Evolutionary conservation across 2,329 filamentous ascomycete genomes (phyloP), one percentile per base, ranked within the genome.

Genomic region (Xylaria multiplex): DNA sequence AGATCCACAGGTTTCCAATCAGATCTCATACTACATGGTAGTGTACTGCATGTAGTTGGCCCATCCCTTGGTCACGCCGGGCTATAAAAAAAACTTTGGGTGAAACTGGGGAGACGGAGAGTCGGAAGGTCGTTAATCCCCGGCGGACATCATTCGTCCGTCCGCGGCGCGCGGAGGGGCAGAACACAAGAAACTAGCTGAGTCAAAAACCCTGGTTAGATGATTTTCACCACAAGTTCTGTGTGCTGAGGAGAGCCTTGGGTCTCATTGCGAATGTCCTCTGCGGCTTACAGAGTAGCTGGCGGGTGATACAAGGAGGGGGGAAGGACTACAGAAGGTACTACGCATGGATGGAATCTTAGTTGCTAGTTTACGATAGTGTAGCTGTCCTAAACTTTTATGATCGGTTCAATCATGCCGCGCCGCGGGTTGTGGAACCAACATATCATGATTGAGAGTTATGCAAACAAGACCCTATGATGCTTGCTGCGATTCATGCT

Each of bases 81-180:
- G 48, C 37, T 32, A 24, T 19, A 24, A 53, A 59, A 27, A 52
- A 24, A 27, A 24, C 49, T 8, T 9, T 53, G 35, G 35, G 35
- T 37, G 8, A 9, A 13, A 37, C 11, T 54, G 22, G 54, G 40
- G 30, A 53, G 40, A 60, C 65, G 65, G 65, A 49, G 57, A 54
- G 52, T 67, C 65, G 65, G 65, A 58, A 32, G 56, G 46, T 64
- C 56, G 48, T 55, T 61, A 67, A 67, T 57, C 52, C 61, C 65
- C 65, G 65, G 46, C 32, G 30, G 37, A 13, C 19, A 13, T 59
- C 11, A 52, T 59, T 66, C 56, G 49, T 53, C 64, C 60, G 60
- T 32, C 55, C 43, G 43, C 43, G 42, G 42, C 27, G 35, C 24
- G 37, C 37, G 37, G 37, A 40, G 9, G 37, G 11, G 9, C 37